Evolutionary conservation across 139 green algal genomes (phyloP).

Genomic region (Gonium pectorale): DNA sequence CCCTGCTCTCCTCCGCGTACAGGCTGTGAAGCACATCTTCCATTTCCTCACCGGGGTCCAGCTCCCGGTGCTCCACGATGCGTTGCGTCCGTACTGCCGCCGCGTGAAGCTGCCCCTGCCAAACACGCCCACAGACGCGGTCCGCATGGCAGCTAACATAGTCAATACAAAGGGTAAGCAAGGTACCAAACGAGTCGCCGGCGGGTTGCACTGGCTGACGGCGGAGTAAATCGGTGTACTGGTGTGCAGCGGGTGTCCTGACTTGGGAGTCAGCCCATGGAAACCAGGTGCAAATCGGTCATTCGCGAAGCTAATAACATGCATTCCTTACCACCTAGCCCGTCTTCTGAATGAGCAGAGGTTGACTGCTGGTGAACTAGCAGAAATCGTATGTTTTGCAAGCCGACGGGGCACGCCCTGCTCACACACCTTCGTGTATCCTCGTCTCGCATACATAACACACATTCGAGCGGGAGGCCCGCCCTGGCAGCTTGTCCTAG

Average conservation of each 20-base stretch:
- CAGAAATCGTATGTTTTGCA: not conserved
- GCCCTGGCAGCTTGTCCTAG: not conserved
- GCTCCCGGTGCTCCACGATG: not conserved
- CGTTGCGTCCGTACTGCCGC: conserved; percentile 5
- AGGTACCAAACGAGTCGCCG: not conserved
- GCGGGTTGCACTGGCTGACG: not conserved
- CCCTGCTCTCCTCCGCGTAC: not conserved
- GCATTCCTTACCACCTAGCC: not conserved
- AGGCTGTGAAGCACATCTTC: not conserved
- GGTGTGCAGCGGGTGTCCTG: too few species aligned
- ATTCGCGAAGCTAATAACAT: not conserved
- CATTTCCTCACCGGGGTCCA: not conserved
- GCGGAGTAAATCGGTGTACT: not conserved
- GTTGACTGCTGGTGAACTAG: not conserved
- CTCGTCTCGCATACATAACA: not conserved
- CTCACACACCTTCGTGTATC: not conserved
- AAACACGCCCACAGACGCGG: not conserved
- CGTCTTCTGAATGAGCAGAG: not conserved
- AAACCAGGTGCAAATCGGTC: not conserved
- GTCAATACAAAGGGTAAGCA: conserved; percentile 5
- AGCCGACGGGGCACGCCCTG: not conserved
- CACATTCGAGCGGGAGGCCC: not conserved
- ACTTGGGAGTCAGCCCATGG: not conserved
- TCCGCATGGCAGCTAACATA: not conserved
- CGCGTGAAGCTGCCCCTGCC: conserved; percentile 2